Evolutionary conservation across 2,329 filamentous ascomycete genomes (phyloP), one percentile per base, ranked within the genome.

Genomic region (Tolypocladium ophioglossoides): DNA sequence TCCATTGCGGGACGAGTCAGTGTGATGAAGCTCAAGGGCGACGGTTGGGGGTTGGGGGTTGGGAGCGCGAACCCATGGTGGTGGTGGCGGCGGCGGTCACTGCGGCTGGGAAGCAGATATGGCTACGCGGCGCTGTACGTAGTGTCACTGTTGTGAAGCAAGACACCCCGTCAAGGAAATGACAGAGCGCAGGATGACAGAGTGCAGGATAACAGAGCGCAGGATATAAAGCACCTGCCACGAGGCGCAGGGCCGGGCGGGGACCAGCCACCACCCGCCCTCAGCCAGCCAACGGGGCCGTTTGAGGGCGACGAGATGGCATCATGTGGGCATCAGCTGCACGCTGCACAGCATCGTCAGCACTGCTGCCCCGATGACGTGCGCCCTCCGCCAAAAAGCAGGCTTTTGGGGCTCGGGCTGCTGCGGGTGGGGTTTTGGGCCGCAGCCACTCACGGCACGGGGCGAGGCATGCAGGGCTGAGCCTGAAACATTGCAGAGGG

Each of bases 1-100:
- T 48, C 27, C n/a, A 24, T 24, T 12, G 53, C 52, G 50, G 58
- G 55, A 52, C 50, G 58, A 59, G 58, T 66, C 59, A 65, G 63
- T 55, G 53, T 8, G 16, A 6, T 11, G 14, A 12, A 20, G 2
- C 34, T 3, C 8, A 3, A n/a, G 32, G 20, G 18, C 20, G 32
- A 30, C 6, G 18, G 14, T 6, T 9, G 24, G 6, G n/a, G 16
- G 14, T n/a, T n/a, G n/a, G n/a, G n/a, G n/a, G n/a, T n/a, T 11
- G 18, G 3, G 27, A 39, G 37, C 11, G 32, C 50, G 35, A 34
- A 54, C 40, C 34, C 48, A 46, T 51, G 50, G 27, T 14, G 35
- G 18, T 6, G 41, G 24, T 12, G 24, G 8, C n/a, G 44, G 16
- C 20, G 44, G 18, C n/a, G n/a, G n/a, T n/a, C n/a, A n/a, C n/a